Percentiles rank a stretch among this genome's conserved stretches.
Evolutionary conservation across 2,329 filamentous ascomycete species (phyloP).

Genomic region (Cladobotryum mycophilum): DNA sequence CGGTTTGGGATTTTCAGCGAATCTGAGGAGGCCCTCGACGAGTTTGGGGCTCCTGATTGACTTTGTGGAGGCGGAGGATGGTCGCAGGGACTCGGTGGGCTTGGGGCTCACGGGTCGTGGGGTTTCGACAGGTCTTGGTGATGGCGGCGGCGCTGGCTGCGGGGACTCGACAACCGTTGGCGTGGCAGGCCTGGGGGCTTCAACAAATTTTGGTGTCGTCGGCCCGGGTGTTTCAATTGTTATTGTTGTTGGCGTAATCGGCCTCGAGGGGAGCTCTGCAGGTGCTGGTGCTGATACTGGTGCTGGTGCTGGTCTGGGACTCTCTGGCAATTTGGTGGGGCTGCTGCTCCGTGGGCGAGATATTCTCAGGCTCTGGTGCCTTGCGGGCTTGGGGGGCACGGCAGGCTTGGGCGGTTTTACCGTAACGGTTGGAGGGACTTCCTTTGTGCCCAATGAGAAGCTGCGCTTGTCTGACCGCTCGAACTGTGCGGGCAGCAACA

Average conservation of each 20-base stretch:
- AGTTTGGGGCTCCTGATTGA: background rate
- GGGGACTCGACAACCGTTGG: background rate
- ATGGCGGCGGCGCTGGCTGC: background rate
- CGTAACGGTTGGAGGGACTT: background rate
- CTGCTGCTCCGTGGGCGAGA: background rate
- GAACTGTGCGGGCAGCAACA: background rate
- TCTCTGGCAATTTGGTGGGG: slow-evolving; percentile 1
- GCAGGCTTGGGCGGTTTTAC: background rate
- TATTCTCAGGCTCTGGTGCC: slow-evolving; percentile 8
- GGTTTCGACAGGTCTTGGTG: background rate
- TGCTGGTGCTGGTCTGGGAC: background rate
- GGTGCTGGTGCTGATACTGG: no score
- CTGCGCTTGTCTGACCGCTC: slow-evolving; percentile 10
- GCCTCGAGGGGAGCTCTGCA: background rate
- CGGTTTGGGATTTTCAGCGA: background rate
- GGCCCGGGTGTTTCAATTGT: no score
- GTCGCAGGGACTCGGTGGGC: background rate
- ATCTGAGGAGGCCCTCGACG: background rate
- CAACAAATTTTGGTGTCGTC: no score
- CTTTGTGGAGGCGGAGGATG: background rate
- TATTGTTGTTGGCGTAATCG: background rate
- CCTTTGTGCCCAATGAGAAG: slow-evolving; percentile 16
- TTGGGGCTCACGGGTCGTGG: background rate
- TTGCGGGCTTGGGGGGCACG: background rate
- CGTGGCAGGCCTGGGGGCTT: no score